These are phyloP conservation scores for Monosporascus sp. DNA, from an alignment of 2,329 filamentous ascomycete genomes.

Conservation along the genomic window DNA sequence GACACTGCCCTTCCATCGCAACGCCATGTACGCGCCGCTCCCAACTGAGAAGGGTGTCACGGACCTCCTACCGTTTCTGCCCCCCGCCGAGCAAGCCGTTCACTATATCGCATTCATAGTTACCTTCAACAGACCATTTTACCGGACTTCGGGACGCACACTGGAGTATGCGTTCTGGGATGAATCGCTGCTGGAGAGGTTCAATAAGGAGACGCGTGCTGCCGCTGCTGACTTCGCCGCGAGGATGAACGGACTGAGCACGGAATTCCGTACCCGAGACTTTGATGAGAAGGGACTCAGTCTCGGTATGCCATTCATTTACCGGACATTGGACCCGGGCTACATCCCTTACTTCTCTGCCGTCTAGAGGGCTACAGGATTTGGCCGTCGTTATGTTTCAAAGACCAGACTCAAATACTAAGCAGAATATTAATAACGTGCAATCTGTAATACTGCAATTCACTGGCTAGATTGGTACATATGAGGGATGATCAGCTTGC, in stretches of 20 bases:
- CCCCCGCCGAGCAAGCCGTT: background rate
- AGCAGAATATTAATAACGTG: no score
- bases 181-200: background rate
- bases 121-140: background rate
- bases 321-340: slow-evolving; percentile 1
- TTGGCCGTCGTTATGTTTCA: no score
- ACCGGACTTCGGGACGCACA: background rate
- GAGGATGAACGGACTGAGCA: background rate
- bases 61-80: background rate
- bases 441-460: no score
- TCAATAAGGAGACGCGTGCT: background rate
- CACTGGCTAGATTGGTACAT: no score
- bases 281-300: background rate
- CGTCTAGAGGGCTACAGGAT: background rate
- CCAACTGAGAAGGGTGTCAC: no score
- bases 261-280: background rate
- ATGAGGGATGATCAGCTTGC: no score
- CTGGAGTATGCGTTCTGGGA: background rate
- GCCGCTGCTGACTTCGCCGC: background rate
- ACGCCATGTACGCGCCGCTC: no score
- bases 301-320: slow-evolving; percentile 1
- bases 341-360: slow-evolving; percentile 3
- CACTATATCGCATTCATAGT: slow-evolving; percentile 1
- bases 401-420: no score
- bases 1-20: no score